Percentiles rank a stretch among this genome's conserved stretches.
phyloP scores from a whole-genome alignment of 768 basidiomycete genomes.

The Xerocomellus dryophilus region DNA sequence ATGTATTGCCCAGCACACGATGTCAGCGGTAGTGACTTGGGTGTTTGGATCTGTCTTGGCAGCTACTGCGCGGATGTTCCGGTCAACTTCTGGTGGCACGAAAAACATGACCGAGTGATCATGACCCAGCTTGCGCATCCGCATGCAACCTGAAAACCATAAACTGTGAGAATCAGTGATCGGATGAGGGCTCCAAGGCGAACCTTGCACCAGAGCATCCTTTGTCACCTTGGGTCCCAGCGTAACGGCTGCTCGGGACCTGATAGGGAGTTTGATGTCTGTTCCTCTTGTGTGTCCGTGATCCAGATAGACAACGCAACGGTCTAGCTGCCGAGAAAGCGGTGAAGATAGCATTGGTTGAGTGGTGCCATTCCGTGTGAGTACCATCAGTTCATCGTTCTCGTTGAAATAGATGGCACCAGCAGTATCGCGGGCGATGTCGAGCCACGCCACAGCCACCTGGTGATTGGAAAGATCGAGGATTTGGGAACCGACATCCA shows the following conservation, averaged over 20 bases:
- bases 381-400: slow-evolving; percentile 30
- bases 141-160: slow-evolving; percentile 42
- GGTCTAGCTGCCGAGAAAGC: slow-evolving; percentile 24
- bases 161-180: background rate
- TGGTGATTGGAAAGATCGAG: slow-evolving; percentile 45
- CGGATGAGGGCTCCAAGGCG: background rate
- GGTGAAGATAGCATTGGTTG: slow-evolving; percentile 29
- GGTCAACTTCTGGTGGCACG: slow-evolving; percentile 40
- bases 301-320: slow-evolving; percentile 36
- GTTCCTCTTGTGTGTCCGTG: slow-evolving; percentile 39
- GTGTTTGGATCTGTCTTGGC: slow-evolving; percentile 1
- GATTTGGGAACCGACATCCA: slow-evolving; percentile 57
- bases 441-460: slow-evolving; percentile 42
- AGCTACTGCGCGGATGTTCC: slow-evolving; percentile 30
- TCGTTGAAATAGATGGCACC: slow-evolving; percentile 30
- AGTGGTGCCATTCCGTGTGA: slow-evolving; percentile 17
- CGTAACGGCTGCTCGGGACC: slow-evolving; percentile 34
- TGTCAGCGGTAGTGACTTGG: slow-evolving; percentile 20
- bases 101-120: slow-evolving; percentile 47
- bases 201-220: slow-evolving; percentile 34
- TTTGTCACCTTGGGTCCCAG: slow-evolving; percentile 37
- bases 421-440: background rate
- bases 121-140: slow-evolving; percentile 46
- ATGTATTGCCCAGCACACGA: slow-evolving; percentile 43
- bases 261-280: slow-evolving; percentile 33